Conservation (phyloP, 2,329 filamentous ascomycete species). For the Fusarium sterilihyphosum region DNA sequence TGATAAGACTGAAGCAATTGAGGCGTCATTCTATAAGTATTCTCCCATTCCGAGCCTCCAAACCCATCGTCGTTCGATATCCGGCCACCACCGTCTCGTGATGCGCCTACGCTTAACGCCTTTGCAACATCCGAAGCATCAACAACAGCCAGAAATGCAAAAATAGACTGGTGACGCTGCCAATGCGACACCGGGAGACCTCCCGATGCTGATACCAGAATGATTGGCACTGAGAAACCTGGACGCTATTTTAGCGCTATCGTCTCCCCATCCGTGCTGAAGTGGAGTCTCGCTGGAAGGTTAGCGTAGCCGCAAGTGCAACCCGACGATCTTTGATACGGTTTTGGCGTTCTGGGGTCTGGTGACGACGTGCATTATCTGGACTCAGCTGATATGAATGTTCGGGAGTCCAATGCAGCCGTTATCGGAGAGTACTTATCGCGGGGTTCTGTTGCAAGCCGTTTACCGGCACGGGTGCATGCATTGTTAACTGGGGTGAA, state of each 20-base stretch:
- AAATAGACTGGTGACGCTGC: not conserved
- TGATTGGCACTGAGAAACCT: not conserved
- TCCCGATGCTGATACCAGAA: not conserved
- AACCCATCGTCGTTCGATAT: not conserved
- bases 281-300: not conserved
- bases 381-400: not conserved
- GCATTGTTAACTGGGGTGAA: not conserved
- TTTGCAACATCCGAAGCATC: not conserved
- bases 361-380: slow-evolving; percentile 1
- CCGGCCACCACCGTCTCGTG: not conserved
- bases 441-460: not conserved
- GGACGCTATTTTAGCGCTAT: not conserved
- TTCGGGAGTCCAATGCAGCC: not conserved
- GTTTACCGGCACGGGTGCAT: not conserved
- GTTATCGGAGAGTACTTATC: not conserved
- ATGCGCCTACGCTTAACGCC: not conserved
- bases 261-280: not conserved
- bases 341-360: not conserved
- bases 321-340: not conserved
- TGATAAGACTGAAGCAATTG: not conserved
- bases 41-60: rapidly evolving
- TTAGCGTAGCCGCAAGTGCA: slow-evolving; percentile 14
- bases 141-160: not conserved
- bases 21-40: not conserved
- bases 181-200: not conserved